Percentiles rank a stretch among this genome's conserved stretches.
These are phyloP conservation scores for Diaporthe vexans DNA, from an alignment of 2,329 filamentous ascomycete species.

Conservation along the genomic window DNA sequence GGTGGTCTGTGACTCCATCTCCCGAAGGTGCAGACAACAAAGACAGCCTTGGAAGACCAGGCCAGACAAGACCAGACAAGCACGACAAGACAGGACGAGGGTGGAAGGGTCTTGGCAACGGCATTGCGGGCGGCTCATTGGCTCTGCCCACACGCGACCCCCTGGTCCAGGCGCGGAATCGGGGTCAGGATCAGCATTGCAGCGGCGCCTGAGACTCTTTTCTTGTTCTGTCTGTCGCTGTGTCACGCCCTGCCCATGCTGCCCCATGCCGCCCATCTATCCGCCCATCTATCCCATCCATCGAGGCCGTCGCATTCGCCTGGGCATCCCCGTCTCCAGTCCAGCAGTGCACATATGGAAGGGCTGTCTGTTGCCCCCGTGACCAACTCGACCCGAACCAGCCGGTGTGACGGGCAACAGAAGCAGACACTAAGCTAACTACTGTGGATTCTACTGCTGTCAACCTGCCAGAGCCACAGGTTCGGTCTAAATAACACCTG, in stretches of 20 bases:
- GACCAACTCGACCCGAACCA: constrained; percentile 6
- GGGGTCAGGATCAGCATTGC: constrained; percentile 31
- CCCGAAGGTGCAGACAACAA: background rate
- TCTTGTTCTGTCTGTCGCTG: background rate
- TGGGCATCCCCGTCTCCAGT: constrained; percentile 12
- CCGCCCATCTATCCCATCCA: constrained; percentile 8
- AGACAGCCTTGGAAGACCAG: constrained; percentile 19
- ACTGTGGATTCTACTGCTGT: too few relatives aligned
- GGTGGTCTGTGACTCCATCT: constrained; percentile 20
- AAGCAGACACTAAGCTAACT: background rate
- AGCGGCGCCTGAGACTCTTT: constrained; percentile 31
- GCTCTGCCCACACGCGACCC: constrained; percentile 24
- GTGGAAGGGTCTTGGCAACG: constrained; percentile 8
- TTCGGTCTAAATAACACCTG: background rate
- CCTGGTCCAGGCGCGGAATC: constrained; percentile 28
- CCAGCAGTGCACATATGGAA: background rate
- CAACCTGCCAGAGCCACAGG: background rate
- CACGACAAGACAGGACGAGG: constrained; percentile 30
- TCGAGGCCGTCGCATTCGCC: constrained; percentile 3
- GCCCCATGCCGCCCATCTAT: background rate
- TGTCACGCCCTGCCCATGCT: background rate
- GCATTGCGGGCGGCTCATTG: constrained; percentile 1
- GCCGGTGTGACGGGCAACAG: constrained; percentile 22
- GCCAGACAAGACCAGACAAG: constrained; percentile 30
- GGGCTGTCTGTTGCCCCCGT: constrained; percentile 26